A percentile compares a stretch with the other conserved stretches of the same genome.
Evolutionary conservation across 306 rosid genomes (phyloP).

Genomic region (Arachis stenosperma): DNA sequence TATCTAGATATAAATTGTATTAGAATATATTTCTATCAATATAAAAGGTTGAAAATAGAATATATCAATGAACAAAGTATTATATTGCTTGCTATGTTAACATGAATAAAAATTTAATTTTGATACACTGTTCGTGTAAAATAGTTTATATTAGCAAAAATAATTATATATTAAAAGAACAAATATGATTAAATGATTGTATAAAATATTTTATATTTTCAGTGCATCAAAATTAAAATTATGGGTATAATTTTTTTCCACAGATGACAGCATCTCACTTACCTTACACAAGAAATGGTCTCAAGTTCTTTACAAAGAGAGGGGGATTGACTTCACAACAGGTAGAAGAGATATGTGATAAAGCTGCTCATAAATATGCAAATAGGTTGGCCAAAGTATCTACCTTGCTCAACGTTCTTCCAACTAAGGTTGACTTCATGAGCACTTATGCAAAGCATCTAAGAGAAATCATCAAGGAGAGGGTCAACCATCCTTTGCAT

Average conservation of each 20-base stretch:
- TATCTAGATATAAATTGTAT: too few relatives aligned
- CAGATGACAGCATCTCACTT: conserved; percentile 98
- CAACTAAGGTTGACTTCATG: conserved; percentile 80
- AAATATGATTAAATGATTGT: too few relatives aligned
- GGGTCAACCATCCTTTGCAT: conserved; percentile 77
- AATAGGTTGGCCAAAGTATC: conserved; percentile 73
- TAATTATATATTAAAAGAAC: too few relatives aligned
- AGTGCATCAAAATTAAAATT: too few relatives aligned
- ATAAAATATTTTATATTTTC: too few relatives aligned
- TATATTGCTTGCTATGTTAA: conserved; percentile 7
- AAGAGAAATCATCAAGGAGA: conserved; percentile 71
- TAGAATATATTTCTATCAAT: too few relatives aligned
- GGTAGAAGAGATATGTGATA: conserved; percentile 78
- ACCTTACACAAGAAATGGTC: conserved; percentile 85
- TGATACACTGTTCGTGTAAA: too few relatives aligned
- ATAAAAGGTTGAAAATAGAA: too few relatives aligned
- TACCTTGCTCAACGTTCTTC: conserved; percentile 49
- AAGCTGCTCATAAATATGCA: conserved; percentile 78
- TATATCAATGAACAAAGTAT: too few relatives aligned
- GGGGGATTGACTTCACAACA: conserved; percentile 77
- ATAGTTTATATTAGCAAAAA: too few relatives aligned
- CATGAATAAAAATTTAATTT: not conserved
- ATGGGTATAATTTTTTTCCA: too few relatives aligned
- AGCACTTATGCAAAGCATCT: conserved; percentile 69
- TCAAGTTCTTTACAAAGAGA: conserved; percentile 81